Evolutionary conservation across 1,284 basidiomycete species (phyloP), one percentile per base, ranked within the genome.

Genomic region (Moesziomyces sp.): DNA sequence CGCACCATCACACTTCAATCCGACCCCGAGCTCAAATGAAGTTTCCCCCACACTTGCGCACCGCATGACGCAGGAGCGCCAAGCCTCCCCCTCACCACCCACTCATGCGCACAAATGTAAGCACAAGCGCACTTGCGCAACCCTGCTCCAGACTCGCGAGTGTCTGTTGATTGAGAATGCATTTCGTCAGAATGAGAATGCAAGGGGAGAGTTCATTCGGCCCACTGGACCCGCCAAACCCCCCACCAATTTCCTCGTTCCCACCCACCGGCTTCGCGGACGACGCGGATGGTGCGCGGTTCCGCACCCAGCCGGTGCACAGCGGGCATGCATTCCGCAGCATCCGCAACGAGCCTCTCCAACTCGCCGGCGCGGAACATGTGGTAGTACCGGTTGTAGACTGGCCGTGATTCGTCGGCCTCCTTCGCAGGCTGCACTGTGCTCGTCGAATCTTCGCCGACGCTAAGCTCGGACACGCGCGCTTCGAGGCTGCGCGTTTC

Each of bases 181-280:
- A 40, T 40, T 40, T 28, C 26, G 26, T 7, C 26, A 28, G 24
- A 7, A 26, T 7, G 24, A 26, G 24, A 38, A 13, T 52, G n/a
- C 14, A 26, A 23, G 28, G 19, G n/a, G 44, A 44, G 8, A 19
- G 42, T 24, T 44, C 34, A 52, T 30, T 52, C n/a, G 19, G 38
- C 26, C 68, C 69, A 72, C 42, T 71, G 67, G n/a, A 83, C 81
- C 13, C 74, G 55, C 82, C 82, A 84, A 9, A 83, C 70, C 1
- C 82, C 82, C 80, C 81, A 84, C 82, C 82, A 84, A 50, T 84
- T 84, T 11, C 82, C 82, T 19, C 75, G 61, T 52, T 84, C 82
- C 82, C 82, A 84, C 3, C 82, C 82, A 19, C 74, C 61, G 18
- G 73, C 67, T 45, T 83, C 73, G 7, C 74, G 47, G 7, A 61